Base-by-base conservation (phyloP, 108 stramenopile genomes). In the Nitzschia putrida region DNA sequence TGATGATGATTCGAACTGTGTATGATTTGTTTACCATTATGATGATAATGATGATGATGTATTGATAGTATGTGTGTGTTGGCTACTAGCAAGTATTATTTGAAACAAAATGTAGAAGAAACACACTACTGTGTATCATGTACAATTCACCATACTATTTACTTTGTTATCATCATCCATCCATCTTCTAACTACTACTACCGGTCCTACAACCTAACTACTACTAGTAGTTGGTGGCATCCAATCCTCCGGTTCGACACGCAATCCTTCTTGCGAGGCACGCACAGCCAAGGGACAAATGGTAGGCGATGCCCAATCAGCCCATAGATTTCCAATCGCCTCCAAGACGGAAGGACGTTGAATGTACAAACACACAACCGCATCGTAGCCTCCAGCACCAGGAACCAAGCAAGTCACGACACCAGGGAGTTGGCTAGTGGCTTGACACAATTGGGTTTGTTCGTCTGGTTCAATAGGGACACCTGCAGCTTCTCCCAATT, bases 381-480 rank as follows among this genome's bases (percentile, higher is more conserved):
- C 97, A 74, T 97, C 97, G 61, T 91, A 94, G 13, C 97, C 97
- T 34, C 97, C 97, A 10, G 97, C 97, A 10, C 97, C 96, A 6
- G 97, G 97, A 29, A 97, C 96, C 16, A 95, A 88, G 11, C 86
- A 90, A 3, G 90, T 89, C 25, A 98, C 58, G 0, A 98, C 97
- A 22, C 97, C 97, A 0, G 95, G 88, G 11, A 97, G 68, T 50
- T 69, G 71, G 72, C 82, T 80, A 0, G 97, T 96, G 13, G 93
- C 95, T 73, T 98, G 81, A 8, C 88, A 88, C 22, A 98, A 76
- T 22, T 66, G 66, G 6, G 95, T 90, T 69, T 98, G 97, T 50
- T 64, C 69, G 26, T 81, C 83, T 1, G 96, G 97, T 66, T 98
- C 97, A 53, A 98, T 88, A 26, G 95, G 96, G 53, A 96, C 97